A percentile compares a stretch with the other conserved stretches of the same genome.
Conservation (phyloP, 306 rosid species). For the Lupinus albus region DNA sequence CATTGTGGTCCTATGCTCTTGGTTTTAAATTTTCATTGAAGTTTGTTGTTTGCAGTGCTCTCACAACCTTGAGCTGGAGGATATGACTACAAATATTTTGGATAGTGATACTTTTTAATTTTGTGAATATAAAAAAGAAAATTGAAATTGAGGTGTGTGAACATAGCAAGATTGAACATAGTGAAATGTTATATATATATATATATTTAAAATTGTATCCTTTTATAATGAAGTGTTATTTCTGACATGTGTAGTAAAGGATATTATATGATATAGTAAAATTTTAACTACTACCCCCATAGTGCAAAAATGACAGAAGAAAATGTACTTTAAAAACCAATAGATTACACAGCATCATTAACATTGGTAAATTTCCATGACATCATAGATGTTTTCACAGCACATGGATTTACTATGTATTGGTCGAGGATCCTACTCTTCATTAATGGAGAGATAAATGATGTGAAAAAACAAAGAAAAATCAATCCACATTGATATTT, state of each 20-base stretch:
- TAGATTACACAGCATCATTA: not conserved
- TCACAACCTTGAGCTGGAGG: conserved; percentile 7
- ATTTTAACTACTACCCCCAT: not conserved
- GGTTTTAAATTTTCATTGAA: conserved; percentile 23
- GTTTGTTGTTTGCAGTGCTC: not conserved
- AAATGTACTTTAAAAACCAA: not conserved
- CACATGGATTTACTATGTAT: conserved; percentile 28
- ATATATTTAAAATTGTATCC: no score
- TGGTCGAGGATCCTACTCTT: no score
- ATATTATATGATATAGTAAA: no score
- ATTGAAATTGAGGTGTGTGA: not conserved
- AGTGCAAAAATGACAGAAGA: conserved; percentile 9
- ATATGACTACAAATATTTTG: conserved; percentile 3
- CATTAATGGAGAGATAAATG: no score
- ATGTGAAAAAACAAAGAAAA: no score
- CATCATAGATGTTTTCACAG: conserved; percentile 5
- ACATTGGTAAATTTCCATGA: conserved; percentile 4
- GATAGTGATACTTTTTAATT: no score
- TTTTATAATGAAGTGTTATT: no score
- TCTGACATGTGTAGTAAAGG: no score
- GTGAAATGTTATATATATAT: no score
- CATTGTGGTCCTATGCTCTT: conserved; percentile 36
- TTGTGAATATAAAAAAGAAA: not conserved
- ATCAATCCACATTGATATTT: no score
- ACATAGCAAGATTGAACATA: no score